phyloP scores from a whole-genome alignment of 1,284 basidiomycete genomes.

The Macrocybe sp. region DNA sequence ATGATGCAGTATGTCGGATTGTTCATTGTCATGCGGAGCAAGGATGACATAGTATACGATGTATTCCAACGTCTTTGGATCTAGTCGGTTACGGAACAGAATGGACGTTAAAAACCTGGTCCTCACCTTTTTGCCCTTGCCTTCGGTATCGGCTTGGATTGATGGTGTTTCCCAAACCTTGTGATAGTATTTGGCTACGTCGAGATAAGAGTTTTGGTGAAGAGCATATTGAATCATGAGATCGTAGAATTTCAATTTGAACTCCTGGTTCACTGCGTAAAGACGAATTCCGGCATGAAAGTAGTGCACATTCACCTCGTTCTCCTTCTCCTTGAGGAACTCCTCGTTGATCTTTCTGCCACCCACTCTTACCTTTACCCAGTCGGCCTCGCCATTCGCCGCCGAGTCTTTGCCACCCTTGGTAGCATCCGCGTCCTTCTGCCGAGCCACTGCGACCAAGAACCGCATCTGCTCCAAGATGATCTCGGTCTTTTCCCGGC shows the following conservation, averaged over 20 bases:
- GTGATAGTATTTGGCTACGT: conserved; percentile 93
- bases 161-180: conserved; percentile 95
- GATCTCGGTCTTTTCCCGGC: conserved; percentile 97
- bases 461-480: conserved; percentile 98
- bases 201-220: conserved; percentile 82
- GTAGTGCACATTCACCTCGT: conserved; percentile 59
- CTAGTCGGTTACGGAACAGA: conserved; percentile 5
- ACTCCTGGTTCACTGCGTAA: conserved; percentile 53
- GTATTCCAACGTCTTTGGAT: conserved; percentile 76
- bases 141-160: conserved; percentile 76
- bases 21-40: conserved; percentile 94
- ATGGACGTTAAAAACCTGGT: conserved; percentile 7
- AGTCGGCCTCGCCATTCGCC: conserved; percentile 76
- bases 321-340: conserved; percentile 86
- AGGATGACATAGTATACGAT: conserved; percentile 95
- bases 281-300: conserved; percentile 2
- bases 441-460: conserved; percentile 63
- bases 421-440: conserved; percentile 57
- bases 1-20: conserved; percentile 93
- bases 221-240: conserved; percentile 95
- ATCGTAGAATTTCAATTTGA: conserved; percentile 95
- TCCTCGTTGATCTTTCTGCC: conserved; percentile 93
- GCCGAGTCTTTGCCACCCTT: conserved; percentile 56
- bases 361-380: conserved; percentile 89
- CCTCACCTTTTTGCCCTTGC: conserved; percentile 71